Evolutionary conservation across 805 yeast genomes (phyloP), one percentile per base, ranked within the genome.

Genomic region (Candida boidinii): DNA sequence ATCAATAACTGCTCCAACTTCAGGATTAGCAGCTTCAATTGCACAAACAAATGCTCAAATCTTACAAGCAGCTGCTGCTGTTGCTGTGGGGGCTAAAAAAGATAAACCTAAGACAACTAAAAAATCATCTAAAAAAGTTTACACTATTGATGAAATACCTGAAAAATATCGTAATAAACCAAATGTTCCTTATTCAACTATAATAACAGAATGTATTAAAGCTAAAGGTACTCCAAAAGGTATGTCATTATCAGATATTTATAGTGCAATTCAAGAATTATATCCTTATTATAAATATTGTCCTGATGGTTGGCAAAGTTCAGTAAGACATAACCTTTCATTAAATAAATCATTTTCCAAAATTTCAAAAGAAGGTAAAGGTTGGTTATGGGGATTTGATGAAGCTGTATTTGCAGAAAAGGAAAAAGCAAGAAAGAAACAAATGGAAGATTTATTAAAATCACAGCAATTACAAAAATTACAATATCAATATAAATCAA

Each of bases 221-320:
- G 72, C 78, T 26, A 71, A 70, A 41, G 73, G 81, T 0, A 71
- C 78, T 0, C 75, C 71, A 20, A 67, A 74, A 30, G 95, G 95
- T 17, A 73, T 86, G 75, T 76, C 88, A 2, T 60, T 82, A 26
- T 76, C 87, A 0, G 96, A 88, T 41, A 85, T 92, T 29, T 81
- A 86, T 56, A 81, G 80, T 34, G 84, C 86, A 1, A 87, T 92
- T 30, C 82, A 83, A 54, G 94, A 84, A 28, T 56, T 83, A 10
- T 90, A 81, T 56, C 97, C 97, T 3, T 92, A 84, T 60, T 92
- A 85, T 59, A 73, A 79, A 46, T 90, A 85, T 57, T 88, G 96
- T 48, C 90, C 94, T 0, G 95, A 87, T 54, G 97, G 97, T 3
- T 92, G 98, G 98, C 98, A 92, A 60, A 80, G 84, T 49, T 76